These are phyloP conservation scores for Neckera pumila DNA, from an alignment of 225 moss, liverwort and hornwort genomes.

Conservation along the genomic window DNA sequence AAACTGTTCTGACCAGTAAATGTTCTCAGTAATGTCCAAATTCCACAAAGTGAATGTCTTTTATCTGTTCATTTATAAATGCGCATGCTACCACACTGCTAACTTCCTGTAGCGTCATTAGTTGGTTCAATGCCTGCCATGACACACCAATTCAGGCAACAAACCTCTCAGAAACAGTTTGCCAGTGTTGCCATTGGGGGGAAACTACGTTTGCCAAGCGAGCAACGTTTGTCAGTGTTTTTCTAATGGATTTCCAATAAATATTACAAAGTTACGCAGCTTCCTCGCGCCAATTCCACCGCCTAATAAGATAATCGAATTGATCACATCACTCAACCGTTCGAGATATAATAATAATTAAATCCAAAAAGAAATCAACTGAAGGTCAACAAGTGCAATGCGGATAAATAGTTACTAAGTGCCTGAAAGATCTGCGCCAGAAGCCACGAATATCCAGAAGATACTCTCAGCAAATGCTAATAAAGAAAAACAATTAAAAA, in stretches of 20 bases:
- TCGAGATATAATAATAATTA: not conserved
- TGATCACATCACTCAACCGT: not conserved
- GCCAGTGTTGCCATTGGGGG: not conserved
- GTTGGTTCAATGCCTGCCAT: not conserved
- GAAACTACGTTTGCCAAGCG: not conserved
- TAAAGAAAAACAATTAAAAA: not conserved
- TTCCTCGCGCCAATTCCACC: not conserved
- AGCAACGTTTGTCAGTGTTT: not conserved
- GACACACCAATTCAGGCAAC: not conserved
- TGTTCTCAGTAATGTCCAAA: not conserved
- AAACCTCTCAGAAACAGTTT: not conserved
- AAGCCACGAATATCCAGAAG: not conserved
- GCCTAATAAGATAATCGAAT: too few species aligned
- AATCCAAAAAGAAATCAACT: not conserved
- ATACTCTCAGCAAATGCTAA: not conserved
- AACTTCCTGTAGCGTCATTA: not conserved
- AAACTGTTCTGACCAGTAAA: not conserved
- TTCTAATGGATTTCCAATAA: not conserved
- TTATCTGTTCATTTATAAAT: not conserved
- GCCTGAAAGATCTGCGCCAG: constrained; percentile 3
- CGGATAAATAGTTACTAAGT: not conserved
- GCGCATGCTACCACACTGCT: not conserved
- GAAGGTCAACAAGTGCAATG: not conserved
- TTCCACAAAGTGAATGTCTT: not conserved
- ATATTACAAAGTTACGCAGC: not conserved